Percentiles rank a stretch among this genome's conserved stretches.
Conservation (phyloP, 257 asterid species). For the Capsicum rhomboideum region DNA sequence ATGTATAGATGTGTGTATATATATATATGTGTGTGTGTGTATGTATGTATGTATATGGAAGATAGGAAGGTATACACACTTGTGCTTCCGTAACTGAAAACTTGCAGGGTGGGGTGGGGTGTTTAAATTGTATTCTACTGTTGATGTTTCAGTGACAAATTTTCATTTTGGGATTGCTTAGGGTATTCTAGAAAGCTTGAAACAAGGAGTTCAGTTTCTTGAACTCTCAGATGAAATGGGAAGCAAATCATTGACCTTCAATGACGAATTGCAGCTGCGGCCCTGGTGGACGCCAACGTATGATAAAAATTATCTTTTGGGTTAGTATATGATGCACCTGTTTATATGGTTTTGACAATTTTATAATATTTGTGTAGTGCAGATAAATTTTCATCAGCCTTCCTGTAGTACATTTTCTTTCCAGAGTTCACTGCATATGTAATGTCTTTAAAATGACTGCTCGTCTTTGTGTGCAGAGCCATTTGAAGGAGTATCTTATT, state of each 20-base stretch:
- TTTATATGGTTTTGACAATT: neutral
- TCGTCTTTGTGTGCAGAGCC: conserved; percentile 59
- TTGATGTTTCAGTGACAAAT: neutral
- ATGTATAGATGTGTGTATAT: too few relatives aligned
- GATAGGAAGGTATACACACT: neutral
- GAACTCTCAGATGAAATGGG: conserved; percentile 75
- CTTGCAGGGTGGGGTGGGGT: neutral
- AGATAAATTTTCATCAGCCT: neutral
- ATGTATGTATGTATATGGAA: too few relatives aligned
- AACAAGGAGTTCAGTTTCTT: conserved; percentile 54
- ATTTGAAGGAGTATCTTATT: conserved; percentile 66
- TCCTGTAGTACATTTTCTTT: neutral
- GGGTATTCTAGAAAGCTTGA: conserved; percentile 57
- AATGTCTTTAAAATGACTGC: neutral
- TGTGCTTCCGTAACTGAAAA: neutral
- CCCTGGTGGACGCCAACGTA: conserved; percentile 99
- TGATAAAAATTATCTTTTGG: conserved; percentile 81
- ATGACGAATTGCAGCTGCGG: conserved; percentile 73
- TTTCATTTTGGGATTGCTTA: conserved; percentile 4
- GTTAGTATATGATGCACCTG: conserved; percentile 32
- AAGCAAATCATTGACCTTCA: conserved; percentile 68
- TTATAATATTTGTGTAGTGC: neutral
- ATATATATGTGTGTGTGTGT: too few relatives aligned
- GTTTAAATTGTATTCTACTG: neutral
- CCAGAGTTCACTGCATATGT: neutral